These are phyloP conservation scores for Poa pratensis DNA, from an alignment of 176 grass and related monocot genomes.

Conservation along the genomic window DNA sequence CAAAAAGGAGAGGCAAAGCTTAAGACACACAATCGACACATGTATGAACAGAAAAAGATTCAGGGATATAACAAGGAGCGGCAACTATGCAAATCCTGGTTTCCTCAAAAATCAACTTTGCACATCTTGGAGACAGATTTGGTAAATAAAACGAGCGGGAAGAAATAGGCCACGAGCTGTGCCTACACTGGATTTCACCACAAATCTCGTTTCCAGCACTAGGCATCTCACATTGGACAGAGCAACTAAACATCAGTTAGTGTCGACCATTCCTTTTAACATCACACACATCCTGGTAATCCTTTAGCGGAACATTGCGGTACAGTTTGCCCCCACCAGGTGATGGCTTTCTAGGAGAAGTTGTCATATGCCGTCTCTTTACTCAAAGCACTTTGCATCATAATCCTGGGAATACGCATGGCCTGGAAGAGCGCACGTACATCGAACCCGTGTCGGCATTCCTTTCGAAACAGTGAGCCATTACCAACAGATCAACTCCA, in stretches of 20 bases:
- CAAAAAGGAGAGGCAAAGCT: background rate
- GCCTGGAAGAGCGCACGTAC: constrained; percentile 38
- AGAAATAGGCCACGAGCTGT: constrained; percentile 13
- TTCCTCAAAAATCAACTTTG: background rate
- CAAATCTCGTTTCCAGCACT: constrained; percentile 46
- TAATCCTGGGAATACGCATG: constrained; percentile 39
- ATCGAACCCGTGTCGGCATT: constrained; percentile 34
- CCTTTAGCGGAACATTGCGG: constrained; percentile 59
- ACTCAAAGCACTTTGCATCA: constrained; percentile 64
- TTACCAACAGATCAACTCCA: background rate
- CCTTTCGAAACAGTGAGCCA: constrained; percentile 36
- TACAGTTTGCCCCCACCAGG: constrained; percentile 58
- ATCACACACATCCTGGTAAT: constrained; percentile 44
- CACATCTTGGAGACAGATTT: constrained; percentile 17
- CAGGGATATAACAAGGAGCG: background rate
- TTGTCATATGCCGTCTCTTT: constrained; percentile 51
- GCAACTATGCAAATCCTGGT: no score
- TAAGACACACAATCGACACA: background rate
- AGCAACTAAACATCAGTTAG: constrained; percentile 36
- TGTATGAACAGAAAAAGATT: background rate
- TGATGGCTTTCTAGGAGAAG: constrained; percentile 51
- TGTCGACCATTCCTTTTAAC: constrained; percentile 51
- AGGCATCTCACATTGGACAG: constrained; percentile 25
- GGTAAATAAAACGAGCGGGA: background rate
- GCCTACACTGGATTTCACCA: constrained; percentile 43